These are phyloP conservation scores for Penicillium digitatum DNA, from an alignment of 2,329 filamentous ascomycete genomes.

Conservation along the genomic window DNA sequence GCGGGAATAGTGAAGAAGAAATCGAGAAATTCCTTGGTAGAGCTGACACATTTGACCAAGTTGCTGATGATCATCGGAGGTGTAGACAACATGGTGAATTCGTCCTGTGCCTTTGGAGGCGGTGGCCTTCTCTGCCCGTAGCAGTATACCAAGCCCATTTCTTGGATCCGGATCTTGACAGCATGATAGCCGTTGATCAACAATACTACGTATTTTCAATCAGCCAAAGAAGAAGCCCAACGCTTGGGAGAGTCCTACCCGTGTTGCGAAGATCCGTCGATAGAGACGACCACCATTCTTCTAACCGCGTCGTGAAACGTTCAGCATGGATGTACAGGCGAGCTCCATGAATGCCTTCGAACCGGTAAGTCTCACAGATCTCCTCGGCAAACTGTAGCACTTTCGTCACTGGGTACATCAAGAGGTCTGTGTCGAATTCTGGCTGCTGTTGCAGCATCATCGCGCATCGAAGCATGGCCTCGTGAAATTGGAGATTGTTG, in stretches of 20 bases:
- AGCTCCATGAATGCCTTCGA: slow-evolving; percentile 8
- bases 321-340: slow-evolving; percentile 14
- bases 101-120: not conserved
- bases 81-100: slow-evolving; percentile 7
- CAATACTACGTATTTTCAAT: slow-evolving; percentile 6
- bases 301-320: slow-evolving; percentile 14
- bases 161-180: slow-evolving; percentile 12
- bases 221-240: not conserved
- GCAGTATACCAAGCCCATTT: slow-evolving; percentile 16
- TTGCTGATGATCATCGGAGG: slow-evolving; percentile 11
- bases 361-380: slow-evolving; percentile 13
- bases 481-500: slow-evolving; percentile 11
- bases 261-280: slow-evolving; percentile 11
- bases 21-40: slow-evolving; percentile 11
- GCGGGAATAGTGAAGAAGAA: slow-evolving; percentile 5
- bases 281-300: slow-evolving; percentile 18
- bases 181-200: slow-evolving; percentile 10
- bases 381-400: slow-evolving; percentile 21
- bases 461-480: slow-evolving; percentile 19
- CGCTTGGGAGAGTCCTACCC: slow-evolving; percentile 5
- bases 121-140: slow-evolving; percentile 9
- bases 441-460: slow-evolving; percentile 15
- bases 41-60: slow-evolving; percentile 11
- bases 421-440: slow-evolving; percentile 21
- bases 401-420: slow-evolving; percentile 22